These are phyloP conservation scores for Golubevia sp. DNA, from an alignment of 1,284 basidiomycete genomes.

Conservation along the genomic window DNA sequence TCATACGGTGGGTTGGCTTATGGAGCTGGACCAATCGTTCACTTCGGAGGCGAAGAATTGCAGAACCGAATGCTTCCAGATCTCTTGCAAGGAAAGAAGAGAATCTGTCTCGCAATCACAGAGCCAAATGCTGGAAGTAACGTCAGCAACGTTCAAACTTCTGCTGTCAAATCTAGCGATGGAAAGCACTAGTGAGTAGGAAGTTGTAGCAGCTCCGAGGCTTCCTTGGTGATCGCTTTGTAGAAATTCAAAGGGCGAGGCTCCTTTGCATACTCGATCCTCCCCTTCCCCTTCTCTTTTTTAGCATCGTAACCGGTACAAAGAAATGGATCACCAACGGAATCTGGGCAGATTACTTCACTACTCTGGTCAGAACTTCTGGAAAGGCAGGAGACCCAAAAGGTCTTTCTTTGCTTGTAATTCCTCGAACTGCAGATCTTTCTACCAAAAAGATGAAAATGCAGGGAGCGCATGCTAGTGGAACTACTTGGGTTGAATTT, in stretches of 20 bases:
- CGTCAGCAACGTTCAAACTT: neutral
- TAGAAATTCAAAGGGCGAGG: too few relatives aligned
- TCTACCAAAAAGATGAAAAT: conserved; percentile 55
- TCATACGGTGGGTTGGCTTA: conserved; percentile 24
- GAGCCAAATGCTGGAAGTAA: conserved; percentile 20
- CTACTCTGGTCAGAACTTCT: conserved; percentile 61
- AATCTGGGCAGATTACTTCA: conserved; percentile 14
- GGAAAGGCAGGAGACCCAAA: conserved; percentile 59
- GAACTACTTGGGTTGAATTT: conserved; percentile 60
- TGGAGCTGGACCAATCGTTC: conserved; percentile 31
- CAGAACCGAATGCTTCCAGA: conserved; percentile 37
- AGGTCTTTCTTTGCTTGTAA: conserved; percentile 60
- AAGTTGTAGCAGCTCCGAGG: too few relatives aligned
- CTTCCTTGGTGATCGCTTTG: too few relatives aligned
- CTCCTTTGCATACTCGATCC: too few relatives aligned
- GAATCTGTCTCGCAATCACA: conserved; percentile 50
- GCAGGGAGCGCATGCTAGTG: conserved; percentile 46
- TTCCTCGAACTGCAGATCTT: conserved; percentile 39
- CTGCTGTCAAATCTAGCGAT: neutral
- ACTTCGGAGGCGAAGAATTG: conserved; percentile 37
- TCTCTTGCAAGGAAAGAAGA: conserved; percentile 32
- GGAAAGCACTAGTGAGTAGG: neutral
- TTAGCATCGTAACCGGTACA: neutral
- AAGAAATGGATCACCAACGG: neutral
- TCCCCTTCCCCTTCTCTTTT: too few relatives aligned